Percentiles rank a stretch among this genome's conserved stretches.
These are phyloP conservation scores for Cinchona pubescens DNA, from an alignment of 257 asterid genomes.

Conservation along the genomic window DNA sequence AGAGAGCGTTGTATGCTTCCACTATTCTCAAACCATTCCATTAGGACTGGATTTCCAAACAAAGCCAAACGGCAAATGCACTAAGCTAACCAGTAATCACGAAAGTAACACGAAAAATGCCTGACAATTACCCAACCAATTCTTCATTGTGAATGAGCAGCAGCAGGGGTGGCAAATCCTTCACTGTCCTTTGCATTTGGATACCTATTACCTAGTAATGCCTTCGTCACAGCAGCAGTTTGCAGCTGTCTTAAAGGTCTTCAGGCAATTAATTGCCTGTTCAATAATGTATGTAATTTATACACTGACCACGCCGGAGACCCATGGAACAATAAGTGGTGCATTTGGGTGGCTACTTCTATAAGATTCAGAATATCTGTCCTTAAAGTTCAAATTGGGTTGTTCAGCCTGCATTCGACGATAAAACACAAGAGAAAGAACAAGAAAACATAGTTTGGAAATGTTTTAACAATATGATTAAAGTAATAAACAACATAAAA, in stretches of 20 bases:
- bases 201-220: not conserved
- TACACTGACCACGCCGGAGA: conserved; percentile 56
- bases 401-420: conserved; percentile 58
- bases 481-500: not conserved
- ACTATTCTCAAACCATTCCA: not conserved
- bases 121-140: not conserved
- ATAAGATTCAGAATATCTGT: conserved; percentile 64
- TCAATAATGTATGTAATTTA: conserved; percentile 11
- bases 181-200: not conserved
- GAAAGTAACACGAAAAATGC: not conserved
- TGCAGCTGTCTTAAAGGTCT: conserved; percentile 8
- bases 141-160: conserved; percentile 3
- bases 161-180: not conserved
- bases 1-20: not conserved
- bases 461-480: not conserved
- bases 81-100: conserved; percentile 2
- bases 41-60: conserved; percentile 7
- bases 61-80: conserved; percentile 7
- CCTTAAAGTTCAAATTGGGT: conserved; percentile 71
- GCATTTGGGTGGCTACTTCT: conserved; percentile 71
- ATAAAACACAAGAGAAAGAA: conserved; percentile 7
- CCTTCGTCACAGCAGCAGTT: not conserved
- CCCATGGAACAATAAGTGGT: conserved; percentile 84
- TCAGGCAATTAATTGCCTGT: conserved; percentile 3
- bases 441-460: not conserved